Conservation (phyloP, 192 early-diverging fungal species). For the Mortierella alpina region DNA sequence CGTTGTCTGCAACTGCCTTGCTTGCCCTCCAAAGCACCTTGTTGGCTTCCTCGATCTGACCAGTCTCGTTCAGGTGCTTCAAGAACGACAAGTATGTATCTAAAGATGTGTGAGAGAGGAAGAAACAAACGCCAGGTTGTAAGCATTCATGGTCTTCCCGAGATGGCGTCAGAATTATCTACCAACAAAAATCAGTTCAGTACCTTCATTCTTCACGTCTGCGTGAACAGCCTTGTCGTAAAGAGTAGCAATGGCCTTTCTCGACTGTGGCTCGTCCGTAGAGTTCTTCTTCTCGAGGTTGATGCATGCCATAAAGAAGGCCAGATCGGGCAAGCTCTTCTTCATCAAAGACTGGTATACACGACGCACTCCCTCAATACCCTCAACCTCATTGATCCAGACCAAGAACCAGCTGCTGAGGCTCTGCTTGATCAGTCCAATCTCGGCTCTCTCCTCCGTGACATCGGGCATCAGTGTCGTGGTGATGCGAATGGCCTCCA, state of each 20-base stretch:
- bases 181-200: neutral
- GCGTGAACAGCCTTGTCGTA: constrained; percentile 58
- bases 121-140: neutral
- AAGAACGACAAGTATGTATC: constrained; percentile 57
- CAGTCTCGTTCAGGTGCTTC: constrained; percentile 55
- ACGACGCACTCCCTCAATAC: constrained; percentile 60
- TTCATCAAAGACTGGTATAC: constrained; percentile 62
- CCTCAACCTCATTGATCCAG: constrained; percentile 62
- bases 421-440: constrained; percentile 60
- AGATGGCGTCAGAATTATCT: neutral
- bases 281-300: constrained; percentile 62
- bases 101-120: constrained; percentile 10
- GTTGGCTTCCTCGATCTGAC: constrained; percentile 59
- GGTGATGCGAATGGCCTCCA: constrained; percentile 60
- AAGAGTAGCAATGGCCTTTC: constrained; percentile 39
- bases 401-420: constrained; percentile 66
- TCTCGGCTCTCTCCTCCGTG: constrained; percentile 57
- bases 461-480: constrained; percentile 62
- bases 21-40: constrained; percentile 68
- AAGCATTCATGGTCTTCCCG: too few relatives aligned
- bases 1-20: constrained; percentile 66
- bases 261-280: constrained; percentile 9
- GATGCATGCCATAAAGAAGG: constrained; percentile 72
- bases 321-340: constrained; percentile 68
- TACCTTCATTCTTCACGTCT: constrained; percentile 63